phyloP scores from a whole-genome alignment of 1,284 basidiomycete genomes.

The Papiliotrema flavescens region DNA sequence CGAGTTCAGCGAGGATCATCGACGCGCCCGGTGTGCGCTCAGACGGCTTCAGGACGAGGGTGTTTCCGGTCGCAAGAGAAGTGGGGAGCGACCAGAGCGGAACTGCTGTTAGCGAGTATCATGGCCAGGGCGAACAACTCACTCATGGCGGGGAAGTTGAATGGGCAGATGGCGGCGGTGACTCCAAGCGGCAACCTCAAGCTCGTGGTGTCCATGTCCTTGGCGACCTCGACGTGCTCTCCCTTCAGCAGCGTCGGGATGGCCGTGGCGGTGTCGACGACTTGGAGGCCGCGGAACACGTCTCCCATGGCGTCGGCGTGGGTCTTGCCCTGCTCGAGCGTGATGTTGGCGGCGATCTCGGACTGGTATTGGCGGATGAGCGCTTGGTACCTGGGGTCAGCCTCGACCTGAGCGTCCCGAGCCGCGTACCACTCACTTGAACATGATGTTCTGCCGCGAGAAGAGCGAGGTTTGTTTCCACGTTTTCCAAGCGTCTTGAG shows the following conservation, averaged over 20 bases:
- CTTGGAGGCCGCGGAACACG: slow-evolving; percentile 74
- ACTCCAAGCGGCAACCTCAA: slow-evolving; percentile 55
- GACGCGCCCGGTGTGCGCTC: slow-evolving; percentile 91
- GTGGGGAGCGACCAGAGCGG: slow-evolving; percentile 86
- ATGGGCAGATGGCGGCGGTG: slow-evolving; percentile 60
- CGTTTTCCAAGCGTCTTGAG: slow-evolving; percentile 71
- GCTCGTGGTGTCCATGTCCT: slow-evolving; percentile 82
- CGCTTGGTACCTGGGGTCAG: slow-evolving; percentile 37
- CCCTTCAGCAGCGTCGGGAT: slow-evolving; percentile 77
- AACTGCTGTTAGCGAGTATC: slow-evolving; percentile 63
- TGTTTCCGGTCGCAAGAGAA: slow-evolving; percentile 58
- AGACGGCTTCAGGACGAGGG: slow-evolving; percentile 85
- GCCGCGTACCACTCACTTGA: slow-evolving; percentile 67
- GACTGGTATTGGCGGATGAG: slow-evolving; percentile 50
- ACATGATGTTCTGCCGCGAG: slow-evolving; percentile 74
- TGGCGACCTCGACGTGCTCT: slow-evolving; percentile 84
- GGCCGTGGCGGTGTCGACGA: slow-evolving; percentile 82
- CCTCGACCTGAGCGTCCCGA: neutral
- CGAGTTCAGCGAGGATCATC: slow-evolving; percentile 90
- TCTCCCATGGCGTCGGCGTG: slow-evolving; percentile 85
- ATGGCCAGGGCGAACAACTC: neutral
- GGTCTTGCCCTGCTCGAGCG: slow-evolving; percentile 86
- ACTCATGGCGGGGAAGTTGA: slow-evolving; percentile 91
- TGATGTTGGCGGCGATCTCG: slow-evolving; percentile 55
- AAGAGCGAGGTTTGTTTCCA: slow-evolving; percentile 81